Percentiles rank a stretch among this genome's conserved stretches.
Conservation (phyloP, 2,329 filamentous ascomycete genomes). For the Alternaria triticimaculans region DNA sequence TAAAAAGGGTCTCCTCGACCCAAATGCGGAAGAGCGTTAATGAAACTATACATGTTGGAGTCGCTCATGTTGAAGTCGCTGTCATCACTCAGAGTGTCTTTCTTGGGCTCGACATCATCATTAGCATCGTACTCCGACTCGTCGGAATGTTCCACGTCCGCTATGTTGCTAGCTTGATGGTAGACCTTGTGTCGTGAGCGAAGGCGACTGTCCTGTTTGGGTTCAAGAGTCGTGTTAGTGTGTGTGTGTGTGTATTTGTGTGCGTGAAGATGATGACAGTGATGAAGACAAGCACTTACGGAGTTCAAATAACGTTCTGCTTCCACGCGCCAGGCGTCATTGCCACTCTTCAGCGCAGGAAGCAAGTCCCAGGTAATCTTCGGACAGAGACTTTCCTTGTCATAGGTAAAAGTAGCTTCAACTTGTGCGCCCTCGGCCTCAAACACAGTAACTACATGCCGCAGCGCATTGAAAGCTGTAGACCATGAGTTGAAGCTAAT, state of each 20-base stretch:
- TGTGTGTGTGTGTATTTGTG: background rate
- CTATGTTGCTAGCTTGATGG: background rate
- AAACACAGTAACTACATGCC: background rate
- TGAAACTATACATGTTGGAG: background rate
- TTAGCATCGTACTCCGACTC: background rate
- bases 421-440: background rate
- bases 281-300: background rate
- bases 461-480: background rate
- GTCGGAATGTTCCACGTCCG: background rate
- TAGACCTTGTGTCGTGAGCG: background rate
- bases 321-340: background rate
- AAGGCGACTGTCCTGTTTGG: background rate
- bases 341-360: background rate
- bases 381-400: background rate
- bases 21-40: background rate
- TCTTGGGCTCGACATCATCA: background rate
- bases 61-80: background rate
- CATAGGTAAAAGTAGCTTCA: background rate
- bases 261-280: no score
- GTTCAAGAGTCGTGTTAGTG: background rate
- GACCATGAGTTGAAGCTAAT: background rate
- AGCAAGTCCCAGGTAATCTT: background rate
- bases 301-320: background rate
- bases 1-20: background rate
- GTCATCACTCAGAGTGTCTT: fast-evolving